Base-by-base conservation (phyloP, 371 early-diverging fungal species). In the Chytridium lagenaria region DNA sequence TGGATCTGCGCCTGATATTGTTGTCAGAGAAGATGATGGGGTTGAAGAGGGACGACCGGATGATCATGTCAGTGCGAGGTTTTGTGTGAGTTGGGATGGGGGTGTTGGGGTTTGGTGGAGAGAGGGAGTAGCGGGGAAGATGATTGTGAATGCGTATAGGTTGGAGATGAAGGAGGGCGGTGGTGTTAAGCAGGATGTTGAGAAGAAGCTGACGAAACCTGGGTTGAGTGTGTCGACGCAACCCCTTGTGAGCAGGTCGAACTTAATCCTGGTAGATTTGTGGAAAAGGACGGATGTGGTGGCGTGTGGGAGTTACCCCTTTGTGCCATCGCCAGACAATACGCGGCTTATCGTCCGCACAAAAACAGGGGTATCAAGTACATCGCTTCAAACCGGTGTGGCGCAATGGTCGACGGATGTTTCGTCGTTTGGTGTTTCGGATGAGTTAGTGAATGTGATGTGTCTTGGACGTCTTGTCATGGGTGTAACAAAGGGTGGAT, bases 91-190 rank as follows among this genome's bases (percentile, higher is more conserved):
- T 16, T 2, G 19, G 31, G 61, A 61, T 37, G 61, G 61, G 12
- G 15, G 3, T 3, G 3, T 37, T 7, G 30, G n/a, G 61, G 19
- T 61, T 61, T 61, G 61, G 61, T 61, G 61, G 61, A 7, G 61
- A 10, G 3, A 10, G 26, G 61, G 34, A 33, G 19, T 2, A 16
- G 61, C 7, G 31, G 19, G 34, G 19, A 10, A 26, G 61, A 7
- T 37, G 10, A 37, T 61, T 34, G 36, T 36, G 3, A 61, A 61
- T 10, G 61, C 61, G 61, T 61, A 61, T 44, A 12, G n/a, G n/a
- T n/a, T n/a, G n/a, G n/a, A n/a, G n/a, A n/a, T n/a, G n/a, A n/a
- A n/a, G n/a, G n/a, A n/a, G n/a, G n/a, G n/a, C n/a, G n/a, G n/a
- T 28, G 55, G 26, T 55, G 55, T 55, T 28, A 15, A 26, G 7